phyloP scores from a whole-genome alignment of 305 asterid species.

The Fraxinus paxiana region DNA sequence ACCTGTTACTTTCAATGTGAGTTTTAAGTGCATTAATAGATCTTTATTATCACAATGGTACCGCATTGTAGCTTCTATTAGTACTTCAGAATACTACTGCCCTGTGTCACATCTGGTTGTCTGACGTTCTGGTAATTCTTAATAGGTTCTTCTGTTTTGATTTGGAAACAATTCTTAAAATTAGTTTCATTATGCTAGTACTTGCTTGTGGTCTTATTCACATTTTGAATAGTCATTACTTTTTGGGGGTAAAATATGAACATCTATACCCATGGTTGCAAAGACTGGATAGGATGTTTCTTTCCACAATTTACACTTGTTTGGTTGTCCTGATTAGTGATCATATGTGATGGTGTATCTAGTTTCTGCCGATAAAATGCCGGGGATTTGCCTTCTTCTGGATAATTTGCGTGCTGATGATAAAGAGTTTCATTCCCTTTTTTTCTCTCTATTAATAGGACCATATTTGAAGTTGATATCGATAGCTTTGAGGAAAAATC shows the following conservation, averaged over 20 bases:
- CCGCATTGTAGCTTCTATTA: background rate
- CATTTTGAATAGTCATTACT: background rate
- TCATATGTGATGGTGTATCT: background rate
- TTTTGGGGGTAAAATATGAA: background rate
- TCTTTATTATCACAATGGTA: background rate
- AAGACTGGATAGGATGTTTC: background rate
- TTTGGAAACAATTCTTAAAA: background rate
- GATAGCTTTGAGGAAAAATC: constrained; percentile 93
- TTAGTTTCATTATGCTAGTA: background rate
- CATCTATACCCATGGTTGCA: background rate
- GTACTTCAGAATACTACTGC: background rate
- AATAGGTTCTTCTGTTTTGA: background rate
- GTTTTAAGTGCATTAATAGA: background rate
- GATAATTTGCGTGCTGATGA: constrained; percentile 14
- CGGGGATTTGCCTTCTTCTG: background rate
- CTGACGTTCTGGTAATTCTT: background rate
- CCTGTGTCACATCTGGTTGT: background rate
- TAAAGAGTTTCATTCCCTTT: background rate
- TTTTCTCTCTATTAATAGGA: constrained; percentile 41
- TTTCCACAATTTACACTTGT: background rate
- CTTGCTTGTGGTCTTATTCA: background rate
- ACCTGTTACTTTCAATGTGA: background rate
- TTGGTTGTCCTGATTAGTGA: constrained; percentile 3
- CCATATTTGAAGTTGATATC: constrained; percentile 92
- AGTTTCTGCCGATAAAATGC: constrained; percentile 9